A percentile compares a stretch with the other conserved stretches of the same genome.
phyloP scores from a whole-genome alignment of 2,329 filamentous ascomycete species.

The Arthrinium phaeospermum region DNA sequence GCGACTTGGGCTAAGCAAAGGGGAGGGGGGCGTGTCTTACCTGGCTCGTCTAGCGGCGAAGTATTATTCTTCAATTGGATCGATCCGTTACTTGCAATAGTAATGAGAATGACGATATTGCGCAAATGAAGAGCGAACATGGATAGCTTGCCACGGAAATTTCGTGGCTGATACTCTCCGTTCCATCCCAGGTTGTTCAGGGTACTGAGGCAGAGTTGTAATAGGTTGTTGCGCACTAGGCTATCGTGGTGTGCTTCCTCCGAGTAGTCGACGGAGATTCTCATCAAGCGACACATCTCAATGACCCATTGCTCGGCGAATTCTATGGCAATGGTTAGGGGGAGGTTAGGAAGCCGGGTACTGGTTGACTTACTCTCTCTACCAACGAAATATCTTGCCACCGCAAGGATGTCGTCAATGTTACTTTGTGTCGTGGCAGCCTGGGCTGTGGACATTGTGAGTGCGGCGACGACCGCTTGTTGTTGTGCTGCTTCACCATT shows the following conservation, averaged over 20 bases:
- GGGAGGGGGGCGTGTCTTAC: conserved; percentile 43
- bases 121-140: conserved; percentile 78
- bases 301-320: conserved; percentile 68
- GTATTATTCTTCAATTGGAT: conserved; percentile 59
- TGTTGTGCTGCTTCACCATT: conserved; percentile 52
- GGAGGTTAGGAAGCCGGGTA: background rate
- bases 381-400: conserved; percentile 59
- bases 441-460: conserved; percentile 59
- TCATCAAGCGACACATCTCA: conserved; percentile 72
- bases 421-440: conserved; percentile 53
- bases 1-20: background rate
- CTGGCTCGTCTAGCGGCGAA: conserved; percentile 68
- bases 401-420: conserved; percentile 75
- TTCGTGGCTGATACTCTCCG: conserved; percentile 65
- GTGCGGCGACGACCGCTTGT: conserved; percentile 63
- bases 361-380: conserved; percentile 40
- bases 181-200: conserved; percentile 79
- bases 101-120: conserved; percentile 70
- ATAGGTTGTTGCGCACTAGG: conserved; percentile 72
- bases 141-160: conserved; percentile 74
- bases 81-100: conserved; percentile 65
- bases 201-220: conserved; percentile 79
- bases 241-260: conserved; percentile 75
- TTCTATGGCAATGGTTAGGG: conserved; percentile 43
- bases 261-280: conserved; percentile 80